Evolutionary conservation across 352 stramenopile species (phyloP).

Genomic region (Globisporangium cylindrosporum): DNA sequence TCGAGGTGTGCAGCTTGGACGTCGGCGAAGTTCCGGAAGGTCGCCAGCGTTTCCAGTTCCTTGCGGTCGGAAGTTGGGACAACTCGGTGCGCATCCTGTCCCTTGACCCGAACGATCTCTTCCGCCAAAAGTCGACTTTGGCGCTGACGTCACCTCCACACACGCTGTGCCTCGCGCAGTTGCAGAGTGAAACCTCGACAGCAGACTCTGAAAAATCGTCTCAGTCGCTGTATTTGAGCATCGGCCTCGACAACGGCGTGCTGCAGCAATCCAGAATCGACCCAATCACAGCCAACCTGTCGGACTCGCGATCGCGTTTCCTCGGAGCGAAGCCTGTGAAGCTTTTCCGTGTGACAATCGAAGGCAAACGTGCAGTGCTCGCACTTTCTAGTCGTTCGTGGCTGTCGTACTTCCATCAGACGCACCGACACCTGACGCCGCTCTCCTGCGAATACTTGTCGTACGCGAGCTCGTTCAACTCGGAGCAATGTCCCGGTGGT

Average conservation of each 20-base stretch:
- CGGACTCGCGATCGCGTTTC: slow-evolving; percentile 91
- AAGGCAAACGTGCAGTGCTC: slow-evolving; percentile 90
- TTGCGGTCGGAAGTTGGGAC: slow-evolving; percentile 94
- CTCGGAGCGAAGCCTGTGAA: slow-evolving; percentile 94
- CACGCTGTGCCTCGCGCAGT: slow-evolving; percentile 72
- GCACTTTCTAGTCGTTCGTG: slow-evolving; percentile 94
- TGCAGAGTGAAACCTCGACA: slow-evolving; percentile 75
- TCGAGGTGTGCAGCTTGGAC: slow-evolving; percentile 97
- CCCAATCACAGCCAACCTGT: slow-evolving; percentile 78
- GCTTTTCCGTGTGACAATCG: slow-evolving; percentile 90
- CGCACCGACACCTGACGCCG: slow-evolving; percentile 90
- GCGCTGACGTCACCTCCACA: slow-evolving; percentile 82
- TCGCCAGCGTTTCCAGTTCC: slow-evolving; percentile 93
- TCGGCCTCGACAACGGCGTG: slow-evolving; percentile 94
- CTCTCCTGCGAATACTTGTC: slow-evolving; percentile 95
- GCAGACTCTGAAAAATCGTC: slow-evolving; percentile 50
- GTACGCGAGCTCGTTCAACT: slow-evolving; percentile 95
- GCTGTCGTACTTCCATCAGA: slow-evolving; percentile 94
- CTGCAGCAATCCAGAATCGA: slow-evolving; percentile 92
- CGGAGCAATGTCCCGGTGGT: slow-evolving; percentile 94
- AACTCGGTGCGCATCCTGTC: slow-evolving; percentile 93
- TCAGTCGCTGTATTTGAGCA: slow-evolving; percentile 78
- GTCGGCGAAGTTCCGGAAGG: slow-evolving; percentile 94
- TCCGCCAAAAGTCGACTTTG: slow-evolving; percentile 83
- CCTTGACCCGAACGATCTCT: slow-evolving; percentile 91